Conservation (phyloP, 768 basidiomycete genomes). For the Lactifluus volemus region DNA sequence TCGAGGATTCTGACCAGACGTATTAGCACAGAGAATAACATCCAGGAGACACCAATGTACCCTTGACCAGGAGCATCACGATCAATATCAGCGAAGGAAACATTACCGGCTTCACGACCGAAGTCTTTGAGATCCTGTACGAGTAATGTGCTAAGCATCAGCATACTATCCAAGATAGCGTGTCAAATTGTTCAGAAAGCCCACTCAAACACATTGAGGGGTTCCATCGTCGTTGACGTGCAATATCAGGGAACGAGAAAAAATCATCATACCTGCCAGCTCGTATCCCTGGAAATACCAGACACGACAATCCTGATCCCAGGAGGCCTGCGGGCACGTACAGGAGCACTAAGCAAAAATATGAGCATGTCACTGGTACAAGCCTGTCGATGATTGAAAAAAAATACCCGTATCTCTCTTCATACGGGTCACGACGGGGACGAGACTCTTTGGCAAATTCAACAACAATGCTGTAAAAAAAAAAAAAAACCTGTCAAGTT, state of each 20-base stretch:
- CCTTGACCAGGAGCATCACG: conserved; percentile 80
- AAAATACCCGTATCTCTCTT: conserved; percentile 42
- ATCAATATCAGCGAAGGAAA: conserved; percentile 93
- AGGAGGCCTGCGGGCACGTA: conserved; percentile 67
- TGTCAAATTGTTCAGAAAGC: not conserved
- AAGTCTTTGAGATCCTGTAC: conserved; percentile 95
- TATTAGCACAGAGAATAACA: not conserved
- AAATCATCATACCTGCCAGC: conserved; percentile 88
- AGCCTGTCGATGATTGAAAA: not conserved
- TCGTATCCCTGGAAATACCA: conserved; percentile 88
- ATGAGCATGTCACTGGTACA: conserved; percentile 2
- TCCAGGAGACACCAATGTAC: conserved; percentile 36
- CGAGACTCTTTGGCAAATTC: conserved; percentile 94
- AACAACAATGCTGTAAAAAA: conserved; percentile 68
- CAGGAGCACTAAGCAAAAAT: conserved; percentile 29
- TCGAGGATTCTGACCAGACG: conserved; percentile 64
- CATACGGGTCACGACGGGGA: conserved; percentile 67
- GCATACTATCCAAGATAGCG: not conserved
- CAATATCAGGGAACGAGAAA: conserved; percentile 14
- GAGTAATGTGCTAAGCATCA: not conserved
- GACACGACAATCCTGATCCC: conserved; percentile 80
- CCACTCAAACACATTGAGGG: not conserved
- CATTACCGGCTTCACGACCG: conserved; percentile 86
- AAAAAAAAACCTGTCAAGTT: not conserved
- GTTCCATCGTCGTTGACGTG: not conserved